Percentiles rank a stretch among this genome's conserved stretches.
These are phyloP conservation scores for Westerdykella sp. DNA, from an alignment of 2,329 filamentous ascomycete species.

Conservation along the genomic window DNA sequence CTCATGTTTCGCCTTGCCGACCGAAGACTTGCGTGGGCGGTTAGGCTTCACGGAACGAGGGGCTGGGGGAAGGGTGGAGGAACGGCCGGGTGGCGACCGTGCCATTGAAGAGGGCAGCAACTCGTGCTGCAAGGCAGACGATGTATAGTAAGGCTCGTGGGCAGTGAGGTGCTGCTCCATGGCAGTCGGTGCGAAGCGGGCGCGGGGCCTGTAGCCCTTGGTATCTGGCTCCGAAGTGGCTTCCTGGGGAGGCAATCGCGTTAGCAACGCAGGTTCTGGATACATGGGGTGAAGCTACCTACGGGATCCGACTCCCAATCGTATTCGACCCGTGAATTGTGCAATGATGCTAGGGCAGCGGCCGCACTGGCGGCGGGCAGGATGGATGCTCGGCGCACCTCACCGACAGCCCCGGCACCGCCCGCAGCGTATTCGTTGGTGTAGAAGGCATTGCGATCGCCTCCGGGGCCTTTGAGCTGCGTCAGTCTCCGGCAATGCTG, in stretches of 20 bases:
- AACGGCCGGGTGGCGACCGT: slow-evolving; percentile 77
- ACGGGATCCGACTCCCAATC: slow-evolving; percentile 37
- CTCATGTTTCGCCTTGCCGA: slow-evolving; percentile 74
- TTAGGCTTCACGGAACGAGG: slow-evolving; percentile 66
- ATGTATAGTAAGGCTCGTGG: slow-evolving; percentile 40
- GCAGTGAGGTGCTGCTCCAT: slow-evolving; percentile 66
- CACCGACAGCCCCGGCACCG: slow-evolving; percentile 63
- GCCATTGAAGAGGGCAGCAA: slow-evolving; percentile 76
- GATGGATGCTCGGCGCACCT: slow-evolving; percentile 58
- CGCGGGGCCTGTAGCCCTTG: slow-evolving; percentile 34
- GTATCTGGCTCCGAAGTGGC: slow-evolving; percentile 35
- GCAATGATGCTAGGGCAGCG: slow-evolving; percentile 78
- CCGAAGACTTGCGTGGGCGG: slow-evolving; percentile 76
- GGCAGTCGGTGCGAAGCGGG: slow-evolving; percentile 37
- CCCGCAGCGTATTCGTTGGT: slow-evolving; percentile 60
- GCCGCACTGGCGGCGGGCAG: slow-evolving; percentile 70
- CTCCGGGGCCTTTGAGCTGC: slow-evolving; percentile 41
- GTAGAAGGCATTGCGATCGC: slow-evolving; percentile 61
- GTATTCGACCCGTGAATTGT: slow-evolving; percentile 68
- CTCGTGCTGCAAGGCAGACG: slow-evolving; percentile 59
- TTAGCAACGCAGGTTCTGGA: slow-evolving; percentile 12
- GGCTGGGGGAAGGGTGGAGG: slow-evolving; percentile 78
- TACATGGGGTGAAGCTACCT: slow-evolving; percentile 5
- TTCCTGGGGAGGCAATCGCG: slow-evolving; percentile 24
- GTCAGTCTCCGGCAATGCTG: slow-evolving; percentile 31